Evolutionary conservation across 2,329 filamentous ascomycete genomes (phyloP), one percentile per base, ranked within the genome.

Genomic region (Ascochyta koolunga): DNA sequence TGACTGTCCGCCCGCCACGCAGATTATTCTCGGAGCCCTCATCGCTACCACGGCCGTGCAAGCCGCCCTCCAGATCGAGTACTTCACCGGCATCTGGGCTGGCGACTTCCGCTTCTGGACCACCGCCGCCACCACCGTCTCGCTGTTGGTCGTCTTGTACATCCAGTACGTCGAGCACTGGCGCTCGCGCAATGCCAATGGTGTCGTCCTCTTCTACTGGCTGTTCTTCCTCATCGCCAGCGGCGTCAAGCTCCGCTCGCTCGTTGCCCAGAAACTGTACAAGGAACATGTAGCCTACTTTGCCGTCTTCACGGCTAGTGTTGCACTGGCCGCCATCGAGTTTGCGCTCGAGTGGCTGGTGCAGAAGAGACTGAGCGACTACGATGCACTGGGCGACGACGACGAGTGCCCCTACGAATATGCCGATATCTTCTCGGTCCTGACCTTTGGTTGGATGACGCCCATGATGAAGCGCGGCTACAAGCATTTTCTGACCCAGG

Each of bases 361-460:
- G 71, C 90, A 90, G n/a, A 93, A 93, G 76, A 86, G 85, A 61
- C 77, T 86, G 54, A 89, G 86, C 64, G 84, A 81, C 39, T 90
- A 90, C 69, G 84, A 89, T 71, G 85, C 85, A 5, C 73, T 89
- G 42, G 86, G 85, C 6, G 85, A 88, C 55, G 85, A 86, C 35
- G 84, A 89, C 62, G 87, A 90, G 74, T 89, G 87, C 50, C 89
- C 89, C 0, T 87, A 90, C 58, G 93, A 98, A 76, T 96, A 96
- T 73, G 93, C 95, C 11, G 92, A 93, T 56, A 82, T 98, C 46
- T 99, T 99, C 77, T 96, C 93, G 4, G 86, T 90, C 44, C 82
- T 99, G 39, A 96, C 93, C 0, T 99, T 99, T 75, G 88, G 89
- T 49, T 99, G 95, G 95, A 97, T 99, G 93, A 98, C 95, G 0